Base-by-base conservation (phyloP, 2,329 filamentous ascomycete genomes). In the Thielaviopsis ethacetica region DNA sequence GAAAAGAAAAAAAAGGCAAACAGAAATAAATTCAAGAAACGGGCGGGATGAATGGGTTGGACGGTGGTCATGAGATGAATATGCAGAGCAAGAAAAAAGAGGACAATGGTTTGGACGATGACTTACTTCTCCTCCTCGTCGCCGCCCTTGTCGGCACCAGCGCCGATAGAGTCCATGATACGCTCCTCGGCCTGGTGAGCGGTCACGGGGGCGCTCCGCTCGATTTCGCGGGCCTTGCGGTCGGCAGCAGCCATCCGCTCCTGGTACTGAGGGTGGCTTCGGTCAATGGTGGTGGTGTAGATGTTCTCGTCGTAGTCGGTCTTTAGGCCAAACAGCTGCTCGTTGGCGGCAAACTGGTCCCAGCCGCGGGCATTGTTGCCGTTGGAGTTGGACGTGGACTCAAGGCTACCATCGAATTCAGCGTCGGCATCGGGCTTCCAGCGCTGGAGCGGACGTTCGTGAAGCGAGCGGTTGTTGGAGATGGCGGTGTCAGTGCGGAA, bases 341-440 rank as follows among this genome's bases (percentile, higher is more conserved):
- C 88, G 67, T 97, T 97, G 63, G 81, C 84, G 60, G 88, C 86
- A 67, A 98, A 98, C 70, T 98, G 93, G 69, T 98, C 91, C 93
- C 93, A 98, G 10, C 72, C 74, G 15, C 55, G 17, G 26, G 49
- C 53, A 52, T 49, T 56, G 27, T 17, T 30, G 30, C 47, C 53
- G 15, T 51, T 53, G 17, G 71, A 67, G 57, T 68, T 71, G n/a
- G 68, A 65, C 2, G 76, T 65, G 56, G 74, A 81, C 66, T 93
- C 89, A 24, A 96, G 76, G 54, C 85, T 85, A 63, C 87, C 76
- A 66, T 91, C 85, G 49, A 80, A 70, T 27, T 78, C 78, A 56
- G 58, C 51, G 51, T 62, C 66, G 17, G 77, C 70, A 63, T 83
- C 84, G 6, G 88, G 82, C 59, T 90, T 81, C 90, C 91, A 97